Evolutionary conservation across 352 stramenopile species (phyloP).

Genomic region (Phytopythium mirpurense): DNA sequence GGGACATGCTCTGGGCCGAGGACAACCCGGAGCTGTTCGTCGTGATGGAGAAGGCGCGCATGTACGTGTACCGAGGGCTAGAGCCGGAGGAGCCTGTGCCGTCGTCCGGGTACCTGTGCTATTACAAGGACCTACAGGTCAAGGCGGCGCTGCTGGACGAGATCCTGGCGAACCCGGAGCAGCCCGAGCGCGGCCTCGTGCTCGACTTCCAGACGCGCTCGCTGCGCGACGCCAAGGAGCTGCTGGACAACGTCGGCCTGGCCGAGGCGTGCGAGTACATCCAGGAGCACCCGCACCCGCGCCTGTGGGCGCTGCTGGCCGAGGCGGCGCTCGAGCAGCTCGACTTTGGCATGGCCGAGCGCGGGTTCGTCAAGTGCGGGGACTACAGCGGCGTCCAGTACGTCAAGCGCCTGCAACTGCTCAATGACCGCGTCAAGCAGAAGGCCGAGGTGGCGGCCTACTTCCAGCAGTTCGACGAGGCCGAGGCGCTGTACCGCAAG

Average conservation of each 20-base stretch:
- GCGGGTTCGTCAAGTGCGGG: constrained; percentile 87
- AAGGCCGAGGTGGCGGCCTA: constrained; percentile 88
- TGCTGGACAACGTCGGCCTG: constrained; percentile 81
- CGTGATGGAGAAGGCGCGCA: constrained; percentile 91
- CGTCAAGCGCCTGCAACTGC: constrained; percentile 82
- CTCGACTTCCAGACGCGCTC: constrained; percentile 88
- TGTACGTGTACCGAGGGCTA: constrained; percentile 85
- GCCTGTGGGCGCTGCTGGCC: constrained; percentile 85
- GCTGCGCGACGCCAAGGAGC: constrained; percentile 81
- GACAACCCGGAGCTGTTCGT: constrained; percentile 92
- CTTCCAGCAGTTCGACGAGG: constrained; percentile 91
- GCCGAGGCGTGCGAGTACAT: constrained; percentile 79
- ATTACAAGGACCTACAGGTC: constrained; percentile 86
- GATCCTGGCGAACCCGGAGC: constrained; percentile 77
- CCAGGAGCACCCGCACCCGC: constrained; percentile 79
- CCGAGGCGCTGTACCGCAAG: constrained; percentile 88
- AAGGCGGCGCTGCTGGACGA: constrained; percentile 83
- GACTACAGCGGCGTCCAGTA: constrained; percentile 94
- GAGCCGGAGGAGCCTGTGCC: constrained; percentile 88
- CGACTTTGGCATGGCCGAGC: constrained; percentile 90
- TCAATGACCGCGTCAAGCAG: constrained; percentile 91
- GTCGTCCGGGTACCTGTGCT: constrained; percentile 86
- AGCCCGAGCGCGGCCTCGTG: constrained; percentile 72
- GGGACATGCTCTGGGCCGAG: constrained; percentile 90
- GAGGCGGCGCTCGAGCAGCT: constrained; percentile 87